phyloP scores from a whole-genome alignment of 176 grass and related monocot genomes.

The Aegilops tauschii region DNA sequence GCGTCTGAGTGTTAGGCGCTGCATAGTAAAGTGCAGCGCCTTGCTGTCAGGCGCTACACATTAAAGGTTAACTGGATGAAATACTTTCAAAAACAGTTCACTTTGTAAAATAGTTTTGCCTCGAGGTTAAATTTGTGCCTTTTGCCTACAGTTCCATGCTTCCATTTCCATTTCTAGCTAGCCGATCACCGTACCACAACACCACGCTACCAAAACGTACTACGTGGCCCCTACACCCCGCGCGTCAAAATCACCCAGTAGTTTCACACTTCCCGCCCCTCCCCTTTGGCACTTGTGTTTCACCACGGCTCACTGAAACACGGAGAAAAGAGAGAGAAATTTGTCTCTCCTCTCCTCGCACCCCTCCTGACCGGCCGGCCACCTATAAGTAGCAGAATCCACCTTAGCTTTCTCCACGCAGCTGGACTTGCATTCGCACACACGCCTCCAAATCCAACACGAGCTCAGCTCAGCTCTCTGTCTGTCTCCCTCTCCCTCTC shows the following conservation, averaged over 20 bases:
- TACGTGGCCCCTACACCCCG: not conserved
- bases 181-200: not conserved
- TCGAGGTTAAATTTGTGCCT: too few species aligned
- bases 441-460: constrained; percentile 13
- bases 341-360: not conserved
- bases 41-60: too few species aligned
- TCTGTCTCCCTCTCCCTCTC: not conserved
- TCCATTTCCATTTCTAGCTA: not conserved
- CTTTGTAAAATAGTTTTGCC: too few species aligned
- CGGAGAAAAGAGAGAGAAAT: not conserved
- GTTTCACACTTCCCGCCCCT: not conserved
- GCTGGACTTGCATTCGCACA: not conserved
- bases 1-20: too few species aligned
- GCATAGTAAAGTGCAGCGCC: too few species aligned
- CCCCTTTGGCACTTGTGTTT: not conserved
- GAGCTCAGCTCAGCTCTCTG: not conserved
- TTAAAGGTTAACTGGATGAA: too few species aligned
- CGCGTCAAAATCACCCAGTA: not conserved
- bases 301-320: not conserved
- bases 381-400: constrained; percentile 40
- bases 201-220: not conserved
- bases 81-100: too few species aligned
- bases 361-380: not conserved
- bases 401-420: constrained; percentile 17
- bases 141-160: too few species aligned